Evolutionary conservation across 1,284 basidiomycete species (phyloP), one percentile per base, ranked within the genome.

Genomic region (Stereum hirsutum): DNA sequence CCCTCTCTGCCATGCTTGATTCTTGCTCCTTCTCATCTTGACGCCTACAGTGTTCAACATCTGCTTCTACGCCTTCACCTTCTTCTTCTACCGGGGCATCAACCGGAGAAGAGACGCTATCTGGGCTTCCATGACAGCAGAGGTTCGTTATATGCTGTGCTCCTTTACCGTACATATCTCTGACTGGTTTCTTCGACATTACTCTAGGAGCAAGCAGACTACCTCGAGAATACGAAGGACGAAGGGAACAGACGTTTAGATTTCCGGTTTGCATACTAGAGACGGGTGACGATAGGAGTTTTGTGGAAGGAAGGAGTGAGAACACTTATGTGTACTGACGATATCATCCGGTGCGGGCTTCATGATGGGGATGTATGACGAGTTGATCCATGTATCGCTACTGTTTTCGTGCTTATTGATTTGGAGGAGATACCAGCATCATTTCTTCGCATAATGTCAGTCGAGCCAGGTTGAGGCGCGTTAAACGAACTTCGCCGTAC

Each of bases 221-320:
- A 81, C 52, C 51, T 79, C 0, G 68, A 74, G 46, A 76, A 64
- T 14, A 79, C 77, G 10, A 72, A 64, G 37, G 78, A 82, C 46
- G 57, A 66, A 53, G 78, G 78, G 15, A 80, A 80, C 52, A 54
- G 68, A 43, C 62, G 71, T 43, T 53, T 79, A 41, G 76, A 79
- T 51, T 79, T 80, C 64, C 64, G 75, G 12, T 79, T 80, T 51
- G 70, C 65, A 6, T 75, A 78, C 52, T 78, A 58, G 59, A 39
- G n/a, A n/a, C n/a, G n/a, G n/a, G n/a, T n/a, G n/a, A n/a, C n/a
- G n/a, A n/a, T n/a, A n/a, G n/a, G n/a, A n/a, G n/a, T n/a, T n/a
- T n/a, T n/a, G n/a, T n/a, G n/a, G n/a, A n/a, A n/a, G n/a, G n/a
- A n/a, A n/a, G n/a, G n/a, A n/a, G n/a, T n/a, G n/a, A n/a, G n/a